phyloP scores from a whole-genome alignment of 176 grass and related monocot species.

The Saccharum spontaneum region DNA sequence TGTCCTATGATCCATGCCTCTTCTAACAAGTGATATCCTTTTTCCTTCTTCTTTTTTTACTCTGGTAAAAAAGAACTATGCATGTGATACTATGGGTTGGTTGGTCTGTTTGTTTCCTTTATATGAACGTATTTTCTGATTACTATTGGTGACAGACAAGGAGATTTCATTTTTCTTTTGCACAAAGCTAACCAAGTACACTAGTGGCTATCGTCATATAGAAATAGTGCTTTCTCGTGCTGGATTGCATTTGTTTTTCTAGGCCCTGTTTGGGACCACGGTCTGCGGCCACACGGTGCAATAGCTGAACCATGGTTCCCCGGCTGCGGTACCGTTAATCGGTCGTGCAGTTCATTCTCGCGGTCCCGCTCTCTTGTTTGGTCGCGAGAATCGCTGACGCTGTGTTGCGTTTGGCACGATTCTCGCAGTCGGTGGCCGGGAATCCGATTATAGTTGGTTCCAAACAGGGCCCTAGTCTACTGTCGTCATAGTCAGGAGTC shows the following conservation, averaged over 20 bases:
- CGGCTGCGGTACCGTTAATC: background rate
- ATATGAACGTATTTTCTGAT: background rate
- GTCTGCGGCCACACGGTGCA: background rate
- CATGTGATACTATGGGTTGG: background rate
- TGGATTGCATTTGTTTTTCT: background rate
- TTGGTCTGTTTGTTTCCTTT: constrained; percentile 1
- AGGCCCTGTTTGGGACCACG: background rate
- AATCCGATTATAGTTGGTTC: background rate
- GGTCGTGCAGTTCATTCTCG: background rate
- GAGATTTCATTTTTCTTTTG: constrained; percentile 1
- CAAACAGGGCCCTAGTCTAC: background rate
- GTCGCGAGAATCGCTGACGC: background rate
- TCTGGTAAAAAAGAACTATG: background rate
- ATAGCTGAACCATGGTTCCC: background rate
- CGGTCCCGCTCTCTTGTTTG: background rate
- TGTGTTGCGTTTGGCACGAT: background rate
- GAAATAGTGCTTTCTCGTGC: background rate
- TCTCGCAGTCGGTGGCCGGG: background rate
- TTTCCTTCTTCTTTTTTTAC: background rate
- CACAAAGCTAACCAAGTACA: background rate
- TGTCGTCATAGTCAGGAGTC: background rate
- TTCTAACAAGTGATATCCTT: constrained; percentile 4
- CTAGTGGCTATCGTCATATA: background rate
- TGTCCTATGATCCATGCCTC: constrained; percentile 17
- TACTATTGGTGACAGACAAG: background rate